Base-by-base conservation (phyloP, 768 basidiomycete species). In the Mycena galopus region DNA sequence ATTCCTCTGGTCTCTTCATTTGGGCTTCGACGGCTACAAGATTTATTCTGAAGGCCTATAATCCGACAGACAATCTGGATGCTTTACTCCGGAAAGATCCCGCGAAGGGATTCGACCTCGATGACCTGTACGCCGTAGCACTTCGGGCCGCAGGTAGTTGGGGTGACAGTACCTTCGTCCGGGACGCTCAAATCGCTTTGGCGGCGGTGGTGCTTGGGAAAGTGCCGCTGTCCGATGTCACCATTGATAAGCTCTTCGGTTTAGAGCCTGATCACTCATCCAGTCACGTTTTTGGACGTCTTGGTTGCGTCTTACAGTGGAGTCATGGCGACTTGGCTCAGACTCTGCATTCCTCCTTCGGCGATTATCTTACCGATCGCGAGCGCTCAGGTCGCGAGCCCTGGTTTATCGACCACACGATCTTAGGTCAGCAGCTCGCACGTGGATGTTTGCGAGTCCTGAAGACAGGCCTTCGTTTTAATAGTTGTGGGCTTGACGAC, bases 1-100 rank as follows among this genome's bases (percentile, higher is more conserved):
- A 30, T 10, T 63, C 78, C 4, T 62, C 57, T 21, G 78, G 78
- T 0, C 65, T 79, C 0, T 78, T 79, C 62, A 75, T 78, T n/a
- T 79, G 79, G 79, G 76, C 76, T 19, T 59, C 72, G 6, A 77
- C 74, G 10, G 79, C 78, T 61, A 51, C 50, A 69, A 69, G 29
- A n/a, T 78, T 77, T 33, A 77, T 79, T 23, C n/a, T n/a, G n/a
- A n/a, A n/a, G 3, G 25, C 23, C 16, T 59, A 21, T 29, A 19
- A 67, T 17, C 57, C 57, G 0, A 21, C 23, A 16, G 19, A 59
- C 9, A 23, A 17, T 10, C 44, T 67, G n/a, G 17, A 3, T 67
- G 2, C 58, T 59, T 4, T 6, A 4, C 4, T 19, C 23, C 33
- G 11, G 39, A n/a, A n/a, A n/a, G n/a, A n/a, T n/a, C n/a, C n/a